Evolutionary conservation across 495 filamentous ascomycete genomes (phyloP).

Genomic region (Collariella sp.): DNA sequence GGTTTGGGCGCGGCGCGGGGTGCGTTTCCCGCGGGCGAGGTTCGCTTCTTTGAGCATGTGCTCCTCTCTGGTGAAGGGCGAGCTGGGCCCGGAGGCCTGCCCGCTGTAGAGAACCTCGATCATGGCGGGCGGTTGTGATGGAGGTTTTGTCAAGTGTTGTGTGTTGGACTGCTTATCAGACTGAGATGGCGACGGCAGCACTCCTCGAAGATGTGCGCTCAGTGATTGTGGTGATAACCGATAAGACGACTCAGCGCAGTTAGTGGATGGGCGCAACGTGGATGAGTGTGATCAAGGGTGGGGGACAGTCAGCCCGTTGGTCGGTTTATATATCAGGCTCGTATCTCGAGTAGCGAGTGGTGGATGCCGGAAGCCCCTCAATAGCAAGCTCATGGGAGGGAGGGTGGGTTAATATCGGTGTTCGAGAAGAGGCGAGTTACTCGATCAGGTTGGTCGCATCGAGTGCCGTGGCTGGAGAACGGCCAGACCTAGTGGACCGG

Average conservation of each 20-base stretch:
- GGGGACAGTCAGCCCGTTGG: neutral
- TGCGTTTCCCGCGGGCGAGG: constrained; percentile 10
- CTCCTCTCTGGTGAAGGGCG: constrained; percentile 24
- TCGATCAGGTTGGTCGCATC: neutral
- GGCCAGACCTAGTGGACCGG: constrained; percentile 1
- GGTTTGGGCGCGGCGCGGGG: constrained; percentile 29
- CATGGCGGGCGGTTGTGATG: constrained; percentile 13
- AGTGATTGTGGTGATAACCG: neutral
- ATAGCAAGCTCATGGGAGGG: constrained; percentile 32
- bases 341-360: constrained; percentile 4
- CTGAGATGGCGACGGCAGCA: no score
- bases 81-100: constrained; percentile 7
- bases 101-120: constrained; percentile 21
- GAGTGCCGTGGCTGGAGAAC: constrained; percentile 1
- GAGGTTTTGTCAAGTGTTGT: neutral
- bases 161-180: neutral
- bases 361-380: constrained; percentile 21
- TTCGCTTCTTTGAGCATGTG: constrained; percentile 19
- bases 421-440: neutral
- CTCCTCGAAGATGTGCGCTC: no score
- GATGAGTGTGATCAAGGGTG: neutral
- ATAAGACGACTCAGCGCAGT: neutral
- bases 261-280: neutral
- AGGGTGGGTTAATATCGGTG: neutral
- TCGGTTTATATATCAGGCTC: constrained; percentile 8